Evolutionary conservation across 345 rosid genomes (phyloP).

Genomic region (Hibiscus trionum): DNA sequence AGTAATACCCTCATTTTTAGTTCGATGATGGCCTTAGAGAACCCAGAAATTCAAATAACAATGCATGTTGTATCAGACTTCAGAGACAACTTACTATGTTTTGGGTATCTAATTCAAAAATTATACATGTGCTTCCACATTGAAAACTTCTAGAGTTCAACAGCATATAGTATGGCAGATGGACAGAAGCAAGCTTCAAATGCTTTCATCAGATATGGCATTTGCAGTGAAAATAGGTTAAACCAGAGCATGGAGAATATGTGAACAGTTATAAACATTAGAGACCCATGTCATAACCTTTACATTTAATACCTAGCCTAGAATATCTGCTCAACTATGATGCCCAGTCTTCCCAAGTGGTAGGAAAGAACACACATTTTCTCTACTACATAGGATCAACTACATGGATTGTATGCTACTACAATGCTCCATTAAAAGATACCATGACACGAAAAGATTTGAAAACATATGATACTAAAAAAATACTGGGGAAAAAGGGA

Average conservation of each 20-base stretch:
- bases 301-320: not conserved
- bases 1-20: not conserved
- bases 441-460: not conserved
- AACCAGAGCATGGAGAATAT: not conserved
- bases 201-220: not conserved
- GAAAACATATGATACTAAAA: not conserved
- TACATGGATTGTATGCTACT: not conserved
- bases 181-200: not conserved
- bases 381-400: not conserved
- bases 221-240: not conserved
- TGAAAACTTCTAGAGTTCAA: not conserved
- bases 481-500: not conserved
- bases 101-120: not conserved
- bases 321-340: not conserved
- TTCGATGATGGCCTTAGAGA: not conserved
- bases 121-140: not conserved
- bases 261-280: not conserved
- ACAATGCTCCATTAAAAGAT: not conserved
- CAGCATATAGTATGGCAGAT: not conserved
- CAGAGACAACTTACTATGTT: not conserved
- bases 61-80: not conserved
- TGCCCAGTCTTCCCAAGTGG: not conserved
- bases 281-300: not conserved
- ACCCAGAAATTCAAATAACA: not conserved
- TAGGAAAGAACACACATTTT: not conserved